Conservation (phyloP, 2,329 filamentous ascomycete genomes). For the Penicillium crustosum region DNA sequence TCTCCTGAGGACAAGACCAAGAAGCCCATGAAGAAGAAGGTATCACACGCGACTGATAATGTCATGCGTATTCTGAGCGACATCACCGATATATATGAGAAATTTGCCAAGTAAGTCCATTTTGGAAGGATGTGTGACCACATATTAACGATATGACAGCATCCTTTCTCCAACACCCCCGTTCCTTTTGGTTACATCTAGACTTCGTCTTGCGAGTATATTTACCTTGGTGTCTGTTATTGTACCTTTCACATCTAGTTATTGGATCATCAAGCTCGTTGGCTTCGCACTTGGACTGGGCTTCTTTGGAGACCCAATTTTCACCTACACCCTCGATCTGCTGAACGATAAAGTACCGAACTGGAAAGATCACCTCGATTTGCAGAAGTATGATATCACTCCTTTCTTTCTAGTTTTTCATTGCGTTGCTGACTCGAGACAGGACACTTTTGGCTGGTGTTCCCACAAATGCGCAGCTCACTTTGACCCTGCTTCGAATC, state of each 20-base stretch:
- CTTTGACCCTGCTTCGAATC: conserved; percentile 75
- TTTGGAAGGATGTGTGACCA: neutral
- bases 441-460: conserved; percentile 73
- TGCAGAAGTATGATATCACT: conserved; percentile 55
- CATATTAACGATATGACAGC: conserved; percentile 31
- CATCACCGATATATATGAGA: conserved; percentile 62
- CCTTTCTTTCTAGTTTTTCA: neutral
- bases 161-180: conserved; percentile 63
- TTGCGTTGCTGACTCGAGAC: neutral
- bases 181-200: conserved; percentile 56
- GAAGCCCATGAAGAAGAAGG: conserved; percentile 72
- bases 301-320: conserved; percentile 78
- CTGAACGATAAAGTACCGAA: conserved; percentile 56
- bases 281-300: conserved; percentile 68
- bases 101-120: conserved; percentile 56
- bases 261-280: conserved; percentile 64
- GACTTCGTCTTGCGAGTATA: conserved; percentile 56
- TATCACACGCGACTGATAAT: conserved; percentile 74
- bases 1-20: conserved; percentile 66
- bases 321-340: conserved; percentile 58
- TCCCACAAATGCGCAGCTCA: conserved; percentile 82
- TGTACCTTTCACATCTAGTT: conserved; percentile 57
- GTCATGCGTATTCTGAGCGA: conserved; percentile 68
- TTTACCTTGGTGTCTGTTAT: conserved; percentile 54
- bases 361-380: conserved; percentile 74